A percentile compares a stretch with the other conserved stretches of the same genome.
Conservation (phyloP, 108 stramenopile species). For the Cyclotella choctawhatcheeana region DNA sequence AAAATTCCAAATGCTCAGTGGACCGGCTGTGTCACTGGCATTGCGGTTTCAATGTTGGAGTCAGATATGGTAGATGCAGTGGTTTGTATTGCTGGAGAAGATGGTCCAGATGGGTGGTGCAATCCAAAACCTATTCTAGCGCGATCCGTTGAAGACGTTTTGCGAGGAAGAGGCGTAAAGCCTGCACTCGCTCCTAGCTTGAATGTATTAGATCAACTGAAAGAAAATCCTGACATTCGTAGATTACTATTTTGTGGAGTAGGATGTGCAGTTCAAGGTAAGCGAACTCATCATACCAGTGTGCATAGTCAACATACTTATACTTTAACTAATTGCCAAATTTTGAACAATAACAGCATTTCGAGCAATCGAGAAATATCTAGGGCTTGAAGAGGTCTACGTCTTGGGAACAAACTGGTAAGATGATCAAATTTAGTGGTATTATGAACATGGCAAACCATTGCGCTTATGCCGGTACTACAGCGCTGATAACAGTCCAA, state of each 20-base stretch:
- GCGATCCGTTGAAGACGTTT: conserved; percentile 58
- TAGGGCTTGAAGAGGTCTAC: conserved; percentile 72
- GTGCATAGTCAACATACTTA: no score
- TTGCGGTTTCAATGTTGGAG: conserved; percentile 74
- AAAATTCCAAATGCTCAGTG: conserved; percentile 67
- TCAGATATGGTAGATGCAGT: conserved; percentile 75
- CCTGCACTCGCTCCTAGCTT: conserved; percentile 79
- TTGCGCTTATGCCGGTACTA: background rate
- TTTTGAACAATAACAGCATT: conserved; percentile 52
- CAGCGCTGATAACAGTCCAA: conserved; percentile 75
- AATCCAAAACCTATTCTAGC: conserved; percentile 75
- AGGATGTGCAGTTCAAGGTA: conserved; percentile 81
- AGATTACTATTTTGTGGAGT: conserved; percentile 83
- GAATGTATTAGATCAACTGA: conserved; percentile 68
- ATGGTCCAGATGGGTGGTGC: conserved; percentile 45
- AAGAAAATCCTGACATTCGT: conserved; percentile 60
- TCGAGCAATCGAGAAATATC: conserved; percentile 67
- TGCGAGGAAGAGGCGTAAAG: conserved; percentile 82
- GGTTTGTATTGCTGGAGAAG: conserved; percentile 67
- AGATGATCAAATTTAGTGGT: background rate
- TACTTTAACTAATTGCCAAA: no score
- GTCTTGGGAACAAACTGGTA: conserved; percentile 81
- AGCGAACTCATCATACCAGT: background rate
- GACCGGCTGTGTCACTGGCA: conserved; percentile 80
- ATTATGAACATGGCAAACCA: no score